phyloP scores from a whole-genome alignment of 2,329 filamentous ascomycete genomes.

The Aspergillus amoenus region DNA sequence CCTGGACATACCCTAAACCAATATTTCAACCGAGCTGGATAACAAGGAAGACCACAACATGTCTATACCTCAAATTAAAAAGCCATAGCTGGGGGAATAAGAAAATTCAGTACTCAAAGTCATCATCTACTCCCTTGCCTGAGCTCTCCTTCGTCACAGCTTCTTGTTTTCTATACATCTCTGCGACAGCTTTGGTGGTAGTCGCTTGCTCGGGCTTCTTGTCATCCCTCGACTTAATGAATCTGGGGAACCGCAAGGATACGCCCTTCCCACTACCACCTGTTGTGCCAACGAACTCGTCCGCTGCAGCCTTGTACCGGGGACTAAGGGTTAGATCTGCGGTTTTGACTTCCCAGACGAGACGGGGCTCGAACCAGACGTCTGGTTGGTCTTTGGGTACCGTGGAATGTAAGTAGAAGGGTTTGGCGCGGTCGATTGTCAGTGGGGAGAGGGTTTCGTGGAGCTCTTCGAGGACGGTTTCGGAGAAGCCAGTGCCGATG shows the following conservation, averaged over 20 bases:
- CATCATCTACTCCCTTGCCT: conserved; percentile 89
- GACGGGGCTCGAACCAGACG: conserved; percentile 94
- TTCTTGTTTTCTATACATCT: conserved; percentile 97
- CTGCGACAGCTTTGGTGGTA: conserved; percentile 78
- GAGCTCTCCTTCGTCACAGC: conserved; percentile 80
- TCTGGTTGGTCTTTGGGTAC: conserved; percentile 93
- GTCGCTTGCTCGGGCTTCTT: conserved; percentile 95
- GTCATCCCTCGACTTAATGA: conserved; percentile 88
- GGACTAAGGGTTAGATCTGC: conserved; percentile 92
- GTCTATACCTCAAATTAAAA: not conserved
- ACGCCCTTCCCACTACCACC: conserved; percentile 73
- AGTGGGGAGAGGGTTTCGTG: conserved; percentile 72
- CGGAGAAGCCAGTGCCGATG: conserved; percentile 95
- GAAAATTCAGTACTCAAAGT: conserved; percentile 80
- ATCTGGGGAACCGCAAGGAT: conserved; percentile 85
- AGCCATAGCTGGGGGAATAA: not conserved
- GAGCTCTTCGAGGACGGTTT: conserved; percentile 86
- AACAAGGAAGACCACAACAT: too few species aligned
- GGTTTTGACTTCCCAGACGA: conserved; percentile 97
- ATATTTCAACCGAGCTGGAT: too few species aligned
- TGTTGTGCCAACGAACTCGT: conserved; percentile 71
- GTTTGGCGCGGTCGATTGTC: conserved; percentile 86
- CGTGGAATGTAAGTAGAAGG: conserved; percentile 84
- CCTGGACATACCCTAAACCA: too few species aligned
- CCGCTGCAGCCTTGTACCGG: conserved; percentile 85